phyloP scores from a whole-genome alignment of 805 yeast genomes.

The Lipomyces yamanashiensis region DNA sequence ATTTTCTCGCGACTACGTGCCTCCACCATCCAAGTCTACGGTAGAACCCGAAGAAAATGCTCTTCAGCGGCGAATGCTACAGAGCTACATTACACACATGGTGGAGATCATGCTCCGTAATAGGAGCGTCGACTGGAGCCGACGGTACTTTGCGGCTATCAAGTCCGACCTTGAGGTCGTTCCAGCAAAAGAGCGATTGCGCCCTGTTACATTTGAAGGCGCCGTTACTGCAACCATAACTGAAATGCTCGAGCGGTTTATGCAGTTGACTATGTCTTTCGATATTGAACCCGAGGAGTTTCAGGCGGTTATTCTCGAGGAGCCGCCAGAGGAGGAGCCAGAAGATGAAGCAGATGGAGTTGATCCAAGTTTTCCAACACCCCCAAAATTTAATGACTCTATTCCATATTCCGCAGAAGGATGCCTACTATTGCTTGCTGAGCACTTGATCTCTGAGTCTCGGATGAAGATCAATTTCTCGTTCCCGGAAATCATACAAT shows the following conservation, averaged over 20 bases:
- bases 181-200: conserved; percentile 39
- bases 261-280: conserved; percentile 60
- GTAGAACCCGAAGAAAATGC: conserved; percentile 48
- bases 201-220: conserved; percentile 39
- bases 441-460: conserved; percentile 39
- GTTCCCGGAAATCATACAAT: conserved; percentile 34
- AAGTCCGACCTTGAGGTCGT: conserved; percentile 41
- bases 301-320: conserved; percentile 42
- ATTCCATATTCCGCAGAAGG: conserved; percentile 45
- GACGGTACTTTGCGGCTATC: conserved; percentile 45
- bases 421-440: conserved; percentile 43
- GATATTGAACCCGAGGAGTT: conserved; percentile 67
- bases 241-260: conserved; percentile 49
- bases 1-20: conserved; percentile 58
- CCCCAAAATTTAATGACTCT: conserved; percentile 26
- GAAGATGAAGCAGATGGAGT: conserved; percentile 48
- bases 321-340: conserved; percentile 43
- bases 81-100: conserved; percentile 62
- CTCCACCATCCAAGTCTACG: conserved; percentile 52
- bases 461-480: conserved; percentile 25
- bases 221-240: conserved; percentile 39
- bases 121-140: conserved; percentile 42
- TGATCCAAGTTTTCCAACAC: conserved; percentile 43
- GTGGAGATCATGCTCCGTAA: conserved; percentile 50
- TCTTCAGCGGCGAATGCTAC: conserved; percentile 66